Conservation (phyloP, 495 filamentous ascomycete species). For the Evernia prunastri region DNA sequence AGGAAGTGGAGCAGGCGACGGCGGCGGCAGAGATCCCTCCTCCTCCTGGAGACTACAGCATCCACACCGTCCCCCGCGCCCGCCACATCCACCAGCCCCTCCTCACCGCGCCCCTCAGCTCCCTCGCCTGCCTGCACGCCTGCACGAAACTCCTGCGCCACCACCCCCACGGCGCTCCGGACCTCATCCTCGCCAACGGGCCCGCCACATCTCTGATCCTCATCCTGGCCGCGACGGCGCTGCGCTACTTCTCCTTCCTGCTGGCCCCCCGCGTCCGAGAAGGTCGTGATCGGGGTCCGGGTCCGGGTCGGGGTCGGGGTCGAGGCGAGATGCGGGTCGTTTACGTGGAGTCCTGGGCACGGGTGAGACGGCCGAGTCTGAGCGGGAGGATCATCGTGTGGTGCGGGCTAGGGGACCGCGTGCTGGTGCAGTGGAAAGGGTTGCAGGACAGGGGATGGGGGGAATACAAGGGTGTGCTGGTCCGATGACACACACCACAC, state of each 20-base stretch:
- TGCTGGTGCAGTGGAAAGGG: slow-evolving; percentile 68
- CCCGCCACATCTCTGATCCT: slow-evolving; percentile 82
- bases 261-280: too few species aligned
- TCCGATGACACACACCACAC: slow-evolving; percentile 4
- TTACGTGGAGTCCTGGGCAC: slow-evolving; percentile 89
- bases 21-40: not conserved
- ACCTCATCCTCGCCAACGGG: slow-evolving; percentile 80
- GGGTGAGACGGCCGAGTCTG: slow-evolving; percentile 70
- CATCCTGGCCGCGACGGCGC: slow-evolving; percentile 56
- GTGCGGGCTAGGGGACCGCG: slow-evolving; percentile 53
- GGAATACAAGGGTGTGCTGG: slow-evolving; percentile 20
- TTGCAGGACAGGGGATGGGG: slow-evolving; percentile 37
- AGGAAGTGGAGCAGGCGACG: slow-evolving; percentile 26
- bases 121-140: slow-evolving; percentile 50
- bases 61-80: slow-evolving; percentile 62
- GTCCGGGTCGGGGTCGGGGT: too few species aligned
- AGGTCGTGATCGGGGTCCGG: too few species aligned
- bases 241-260: slow-evolving; percentile 53
- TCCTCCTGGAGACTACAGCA: slow-evolving; percentile 49
- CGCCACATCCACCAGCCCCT: slow-evolving; percentile 72
- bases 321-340: slow-evolving; percentile 60
- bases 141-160: slow-evolving; percentile 37
- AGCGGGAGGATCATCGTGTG: slow-evolving; percentile 65
- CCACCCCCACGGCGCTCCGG: slow-evolving; percentile 44
- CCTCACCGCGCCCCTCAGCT: slow-evolving; percentile 56